Evolutionary conservation across 192 early-diverging fungal species (phyloP).

Genomic region (Coemansia furcata): DNA sequence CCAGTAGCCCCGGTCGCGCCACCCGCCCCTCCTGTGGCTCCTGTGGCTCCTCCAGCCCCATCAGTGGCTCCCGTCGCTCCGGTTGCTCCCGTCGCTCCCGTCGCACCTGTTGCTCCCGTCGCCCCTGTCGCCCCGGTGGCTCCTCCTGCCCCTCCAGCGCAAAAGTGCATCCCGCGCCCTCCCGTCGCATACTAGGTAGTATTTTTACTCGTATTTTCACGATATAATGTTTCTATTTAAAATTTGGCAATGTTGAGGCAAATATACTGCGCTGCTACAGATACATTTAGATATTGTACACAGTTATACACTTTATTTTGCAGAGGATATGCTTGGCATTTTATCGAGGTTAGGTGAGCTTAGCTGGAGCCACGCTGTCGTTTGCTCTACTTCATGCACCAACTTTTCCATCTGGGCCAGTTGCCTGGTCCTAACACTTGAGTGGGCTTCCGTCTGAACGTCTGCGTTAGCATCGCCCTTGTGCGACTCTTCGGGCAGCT

Average conservation of each 20-base stretch:
- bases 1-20: neutral
- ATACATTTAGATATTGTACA: neutral
- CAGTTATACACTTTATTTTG: neutral
- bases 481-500: neutral
- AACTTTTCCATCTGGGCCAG: conserved; percentile 41
- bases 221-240: neutral
- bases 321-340: neutral
- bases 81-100: neutral
- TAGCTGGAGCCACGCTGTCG: conserved; percentile 14
- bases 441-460: neutral
- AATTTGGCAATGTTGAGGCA: neutral
- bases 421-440: conserved; percentile 5
- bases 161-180: conserved; percentile 10
- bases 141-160: neutral
- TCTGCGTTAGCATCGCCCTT: neutral
- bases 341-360: neutral
- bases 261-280: neutral
- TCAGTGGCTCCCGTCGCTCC: neutral
- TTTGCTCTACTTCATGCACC: conserved; percentile 35
- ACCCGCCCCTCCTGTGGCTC: neutral
- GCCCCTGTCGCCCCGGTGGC: neutral
- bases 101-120: neutral
- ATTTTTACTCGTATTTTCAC: neutral
- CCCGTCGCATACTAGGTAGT: neutral
- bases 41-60: neutral